Evolutionary conservation across 805 yeast species (phyloP).

Genomic region (Lipomyces sp.): DNA sequence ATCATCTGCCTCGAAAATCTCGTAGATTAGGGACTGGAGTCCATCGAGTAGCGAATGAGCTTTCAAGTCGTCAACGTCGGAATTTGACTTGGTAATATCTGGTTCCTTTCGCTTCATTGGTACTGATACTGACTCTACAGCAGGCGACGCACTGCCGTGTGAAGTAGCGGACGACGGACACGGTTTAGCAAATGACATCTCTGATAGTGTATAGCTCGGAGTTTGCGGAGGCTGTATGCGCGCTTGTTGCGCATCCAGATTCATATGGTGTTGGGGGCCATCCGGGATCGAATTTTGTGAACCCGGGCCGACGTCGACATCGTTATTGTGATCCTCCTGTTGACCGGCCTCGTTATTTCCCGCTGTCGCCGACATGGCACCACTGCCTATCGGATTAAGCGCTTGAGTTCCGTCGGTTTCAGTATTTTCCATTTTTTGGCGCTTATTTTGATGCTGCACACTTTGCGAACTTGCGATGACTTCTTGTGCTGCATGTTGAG

Average conservation of each 20-base stretch:
- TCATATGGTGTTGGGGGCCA: neutral
- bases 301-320: neutral
- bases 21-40: conserved; percentile 22
- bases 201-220: conserved; percentile 1
- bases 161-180: conserved; percentile 12
- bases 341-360: neutral
- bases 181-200: conserved; percentile 9
- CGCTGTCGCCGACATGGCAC: neutral
- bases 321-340: neutral
- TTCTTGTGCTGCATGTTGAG: neutral
- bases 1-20: conserved; percentile 34
- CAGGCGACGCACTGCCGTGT: conserved; percentile 6
- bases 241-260: neutral
- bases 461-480: neutral
- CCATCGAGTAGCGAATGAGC: conserved; percentile 7
- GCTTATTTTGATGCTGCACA: neutral
- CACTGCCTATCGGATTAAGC: neutral
- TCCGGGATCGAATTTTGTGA: neutral
- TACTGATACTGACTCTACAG: neutral
- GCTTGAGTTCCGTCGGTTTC: neutral
- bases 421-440: neutral
- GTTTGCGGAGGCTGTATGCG: conserved; percentile 6
- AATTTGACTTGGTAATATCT: neutral
- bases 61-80: conserved; percentile 4
- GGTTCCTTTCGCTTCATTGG: conserved; percentile 8